Evolutionary conservation across 495 filamentous ascomycete species (phyloP).

Genomic region (Bacidia rubella): DNA sequence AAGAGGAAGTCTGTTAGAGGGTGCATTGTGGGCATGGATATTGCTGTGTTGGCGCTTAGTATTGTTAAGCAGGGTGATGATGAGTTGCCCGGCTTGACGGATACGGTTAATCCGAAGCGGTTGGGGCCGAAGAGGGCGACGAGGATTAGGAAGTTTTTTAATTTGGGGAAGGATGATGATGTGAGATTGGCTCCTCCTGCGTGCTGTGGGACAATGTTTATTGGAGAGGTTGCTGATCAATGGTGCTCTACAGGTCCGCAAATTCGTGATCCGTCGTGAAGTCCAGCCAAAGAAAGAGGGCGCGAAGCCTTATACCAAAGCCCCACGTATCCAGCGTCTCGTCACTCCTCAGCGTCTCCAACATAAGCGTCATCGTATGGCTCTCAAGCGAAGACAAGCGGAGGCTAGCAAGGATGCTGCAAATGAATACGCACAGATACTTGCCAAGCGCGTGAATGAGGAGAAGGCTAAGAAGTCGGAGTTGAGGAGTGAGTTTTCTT

Average conservation of each 20-base stretch:
- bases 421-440: slow-evolving; percentile 87
- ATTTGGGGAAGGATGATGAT: slow-evolving; percentile 99
- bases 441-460: slow-evolving; percentile 90
- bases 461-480: slow-evolving; percentile 84
- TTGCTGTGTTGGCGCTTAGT: slow-evolving; percentile 80
- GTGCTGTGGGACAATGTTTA: not conserved
- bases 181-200: slow-evolving; percentile 34
- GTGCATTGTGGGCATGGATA: slow-evolving; percentile 92
- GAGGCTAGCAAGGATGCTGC: slow-evolving; percentile 96
- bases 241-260: slow-evolving; percentile 51
- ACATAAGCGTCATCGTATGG: slow-evolving; percentile 95
- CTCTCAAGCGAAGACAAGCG: slow-evolving; percentile 90
- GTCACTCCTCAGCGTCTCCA: slow-evolving; percentile 99
- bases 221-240: slow-evolving; percentile 3
- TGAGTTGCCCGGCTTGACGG: slow-evolving; percentile 90
- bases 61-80: slow-evolving; percentile 95
- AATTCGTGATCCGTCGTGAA: slow-evolving; percentile 98
- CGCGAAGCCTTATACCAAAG: slow-evolving; percentile 97
- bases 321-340: slow-evolving; percentile 96
- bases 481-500: slow-evolving; percentile 43
- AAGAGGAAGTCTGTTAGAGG: slow-evolving; percentile 97
- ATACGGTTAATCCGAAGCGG: slow-evolving; percentile 92
- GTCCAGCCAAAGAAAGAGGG: slow-evolving; percentile 89
- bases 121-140: slow-evolving; percentile 97
- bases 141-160: slow-evolving; percentile 98